Percentiles rank a stretch among this genome's conserved stretches.
Evolutionary conservation across 257 asterid species (phyloP).

Genomic region (Apocynum venetum): DNA sequence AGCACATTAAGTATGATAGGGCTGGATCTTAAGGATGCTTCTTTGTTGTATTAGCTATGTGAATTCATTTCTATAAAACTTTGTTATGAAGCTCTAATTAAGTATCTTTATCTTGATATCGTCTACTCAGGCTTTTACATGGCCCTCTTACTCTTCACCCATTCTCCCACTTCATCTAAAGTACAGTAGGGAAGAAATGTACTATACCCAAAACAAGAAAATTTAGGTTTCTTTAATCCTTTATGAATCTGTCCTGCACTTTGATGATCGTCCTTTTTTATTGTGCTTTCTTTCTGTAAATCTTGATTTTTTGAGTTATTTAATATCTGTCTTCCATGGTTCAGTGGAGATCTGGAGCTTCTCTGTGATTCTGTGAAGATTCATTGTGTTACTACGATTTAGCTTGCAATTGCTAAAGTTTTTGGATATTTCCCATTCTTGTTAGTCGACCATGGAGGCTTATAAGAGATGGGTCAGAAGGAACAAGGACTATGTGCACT

Average conservation of each 20-base stretch:
- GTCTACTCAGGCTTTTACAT: neutral
- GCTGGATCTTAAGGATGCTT: neutral
- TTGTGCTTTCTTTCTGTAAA: neutral
- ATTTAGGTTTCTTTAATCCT: neutral
- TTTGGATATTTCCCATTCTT: neutral
- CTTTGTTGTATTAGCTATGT: neutral
- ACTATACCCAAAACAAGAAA: neutral
- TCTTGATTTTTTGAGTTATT: neutral
- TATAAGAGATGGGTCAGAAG: conserved; percentile 89
- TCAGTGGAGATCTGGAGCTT: conserved; percentile 92
- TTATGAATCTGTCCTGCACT: neutral
- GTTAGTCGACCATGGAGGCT: conserved; percentile 57
- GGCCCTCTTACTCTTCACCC: neutral
- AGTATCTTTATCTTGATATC: neutral
- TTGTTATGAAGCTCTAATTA: neutral
- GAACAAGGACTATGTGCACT: conserved; percentile 72
- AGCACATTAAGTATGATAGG: neutral
- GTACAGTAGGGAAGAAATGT: too few relatives aligned
- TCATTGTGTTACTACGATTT: conserved; percentile 41
- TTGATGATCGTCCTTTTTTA: neutral
- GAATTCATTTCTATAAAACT: neutral
- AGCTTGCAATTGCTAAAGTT: neutral
- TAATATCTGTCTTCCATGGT: neutral
- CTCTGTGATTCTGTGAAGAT: conserved; percentile 81
- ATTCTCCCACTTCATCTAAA: neutral